These are phyloP conservation scores for Saturnispora halmiae DNA, from an alignment of 805 yeast genomes.

Conservation along the genomic window DNA sequence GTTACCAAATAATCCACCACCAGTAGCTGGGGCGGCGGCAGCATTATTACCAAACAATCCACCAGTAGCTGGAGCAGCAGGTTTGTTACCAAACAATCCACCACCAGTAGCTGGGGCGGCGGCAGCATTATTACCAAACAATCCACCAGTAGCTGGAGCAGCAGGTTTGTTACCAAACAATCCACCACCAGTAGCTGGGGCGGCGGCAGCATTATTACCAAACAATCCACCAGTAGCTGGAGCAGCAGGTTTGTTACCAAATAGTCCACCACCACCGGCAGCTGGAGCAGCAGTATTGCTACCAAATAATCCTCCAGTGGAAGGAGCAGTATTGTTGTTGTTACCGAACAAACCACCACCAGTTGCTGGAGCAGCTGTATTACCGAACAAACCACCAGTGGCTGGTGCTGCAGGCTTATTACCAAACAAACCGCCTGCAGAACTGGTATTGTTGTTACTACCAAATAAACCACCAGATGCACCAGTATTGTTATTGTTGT, in stretches of 20 bases:
- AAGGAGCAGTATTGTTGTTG: conserved; percentile 19
- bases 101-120: conserved; percentile 13
- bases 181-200: conserved; percentile 32
- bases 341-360: conserved; percentile 16
- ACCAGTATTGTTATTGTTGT: conserved; percentile 14
- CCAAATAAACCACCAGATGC: conserved; percentile 35
- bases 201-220: conserved; percentile 15
- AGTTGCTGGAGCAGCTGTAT: conserved; percentile 4
- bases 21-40: conserved; percentile 31
- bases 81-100: conserved; percentile 30
- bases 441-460: conserved; percentile 17
- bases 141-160: conserved; percentile 13
- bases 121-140: conserved; percentile 7
- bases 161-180: conserved; percentile 11
- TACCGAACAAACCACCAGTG: conserved; percentile 26
- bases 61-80: conserved; percentile 32
- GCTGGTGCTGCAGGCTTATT: conserved; percentile 2
- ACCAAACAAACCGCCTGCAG: conserved; percentile 26
- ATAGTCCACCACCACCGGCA: conserved; percentile 13
- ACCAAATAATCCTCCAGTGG: conserved; percentile 35
- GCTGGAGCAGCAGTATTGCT: conserved; percentile 11
- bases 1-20: conserved; percentile 22
- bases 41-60: conserved; percentile 23
- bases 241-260: conserved; percentile 20
- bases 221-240: conserved; percentile 36